Evolutionary conservation across 495 filamentous ascomycete genomes (phyloP).

Genomic region (Penicillium coffeae): DNA sequence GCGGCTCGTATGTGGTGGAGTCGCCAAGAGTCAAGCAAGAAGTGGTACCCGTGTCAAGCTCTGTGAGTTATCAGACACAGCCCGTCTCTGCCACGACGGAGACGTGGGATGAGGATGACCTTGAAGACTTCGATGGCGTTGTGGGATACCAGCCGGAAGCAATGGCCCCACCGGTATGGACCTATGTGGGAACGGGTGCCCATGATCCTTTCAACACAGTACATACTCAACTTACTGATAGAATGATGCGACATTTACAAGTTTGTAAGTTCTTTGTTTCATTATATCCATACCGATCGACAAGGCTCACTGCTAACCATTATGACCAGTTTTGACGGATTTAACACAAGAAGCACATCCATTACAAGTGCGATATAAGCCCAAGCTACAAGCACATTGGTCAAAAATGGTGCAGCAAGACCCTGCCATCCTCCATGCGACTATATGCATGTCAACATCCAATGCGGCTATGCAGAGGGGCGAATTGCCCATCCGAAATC

Average conservation of each 20-base stretch:
- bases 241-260: constrained; percentile 42
- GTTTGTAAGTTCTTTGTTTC: constrained; percentile 30
- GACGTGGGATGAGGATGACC: constrained; percentile 7
- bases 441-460: constrained; percentile 42
- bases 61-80: constrained; percentile 10
- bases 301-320: constrained; percentile 5
- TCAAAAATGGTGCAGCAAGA: constrained; percentile 35
- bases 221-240: constrained; percentile 40
- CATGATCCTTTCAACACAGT: constrained; percentile 40
- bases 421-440: constrained; percentile 40
- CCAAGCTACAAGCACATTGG: constrained; percentile 41
- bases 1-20: constrained; percentile 10
- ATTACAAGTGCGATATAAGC: constrained; percentile 35
- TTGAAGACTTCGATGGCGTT: constrained; percentile 14
- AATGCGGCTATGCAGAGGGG: constrained; percentile 38
- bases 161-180: constrained; percentile 15
- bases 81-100: not conserved
- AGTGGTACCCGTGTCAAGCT: constrained; percentile 5
- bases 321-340: constrained; percentile 37
- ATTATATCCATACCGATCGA: not conserved
- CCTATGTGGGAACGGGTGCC: constrained; percentile 31
- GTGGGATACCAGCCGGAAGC: constrained; percentile 9
- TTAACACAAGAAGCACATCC: constrained; percentile 41
- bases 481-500: constrained; percentile 36
- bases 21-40: constrained; percentile 8